Base-by-base conservation (phyloP, 352 stramenopile genomes). In the Globisporangium apiculatum region DNA sequence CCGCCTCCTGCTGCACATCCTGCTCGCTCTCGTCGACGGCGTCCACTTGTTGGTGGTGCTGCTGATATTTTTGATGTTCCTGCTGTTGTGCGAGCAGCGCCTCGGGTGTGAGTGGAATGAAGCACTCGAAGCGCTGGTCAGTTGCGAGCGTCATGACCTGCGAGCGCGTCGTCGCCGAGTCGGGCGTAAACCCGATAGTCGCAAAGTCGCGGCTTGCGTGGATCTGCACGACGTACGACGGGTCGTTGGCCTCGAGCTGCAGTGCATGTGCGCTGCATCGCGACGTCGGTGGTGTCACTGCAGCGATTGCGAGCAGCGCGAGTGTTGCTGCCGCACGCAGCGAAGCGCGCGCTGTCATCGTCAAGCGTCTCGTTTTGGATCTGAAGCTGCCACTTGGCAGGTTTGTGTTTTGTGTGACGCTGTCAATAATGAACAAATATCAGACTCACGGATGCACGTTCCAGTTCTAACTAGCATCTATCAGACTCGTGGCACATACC, bases 51-150 rank as follows among this genome's bases (percentile, higher is more conserved):
- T 36, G 18, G 9, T 57, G 12, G 18, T 51, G 47, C 11, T 37
- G 36, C 17, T 36, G 43, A 1, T 51, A 12, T 8, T 10, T 10
- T n/a, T 35, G 45, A 24, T 35, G 6, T 11, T 58, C 41, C 12
- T 55, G 57, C 14, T 55, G 50, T 36, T 57, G 37, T 0, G n/a
- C 45, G 35, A 5, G 15, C 35, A 63, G 51, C 51, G 66, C 48
- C 10, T 61, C 54, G 4, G 41, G 51, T 1, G 75, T 63, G 18
- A 75, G 57, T 40, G 82, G 82, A 51, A 91, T 50, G 54, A 87
- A 89, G 52, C 82, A 91, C 71, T 89, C 76, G 55, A 91, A 88
- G 57, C 72, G 70, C 54, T 88, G 71, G 1, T 79, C 79, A 8
- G 77, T 75, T 60, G 75, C 71, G 15, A 76, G 85, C 46, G 79